A percentile compares a stretch with the other conserved stretches of the same genome.
Conservation (phyloP, 805 yeast species). For the Kazachstania martiniae region DNA sequence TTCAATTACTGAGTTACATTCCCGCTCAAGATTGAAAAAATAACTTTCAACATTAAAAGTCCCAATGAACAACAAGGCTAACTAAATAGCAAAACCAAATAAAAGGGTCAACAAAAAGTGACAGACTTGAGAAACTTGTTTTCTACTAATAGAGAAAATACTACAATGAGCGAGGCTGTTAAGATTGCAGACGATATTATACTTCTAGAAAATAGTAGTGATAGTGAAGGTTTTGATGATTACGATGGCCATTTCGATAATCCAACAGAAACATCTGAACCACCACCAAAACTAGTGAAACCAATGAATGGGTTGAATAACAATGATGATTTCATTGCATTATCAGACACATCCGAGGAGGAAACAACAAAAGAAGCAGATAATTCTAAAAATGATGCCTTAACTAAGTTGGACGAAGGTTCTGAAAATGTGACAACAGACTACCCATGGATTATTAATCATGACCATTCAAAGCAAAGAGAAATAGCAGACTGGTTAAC, state of each 20-base stretch:
- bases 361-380: constrained; percentile 19
- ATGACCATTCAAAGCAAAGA: constrained; percentile 64
- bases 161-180: too few relatives aligned
- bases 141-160: too few relatives aligned
- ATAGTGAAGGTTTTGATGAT: constrained; percentile 17
- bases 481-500: constrained; percentile 84
- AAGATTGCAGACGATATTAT: neutral
- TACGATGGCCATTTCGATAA: constrained; percentile 20
- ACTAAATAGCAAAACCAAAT: too few relatives aligned
- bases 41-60: too few relatives aligned
- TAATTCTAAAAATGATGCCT: constrained; percentile 6
- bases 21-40: too few relatives aligned
- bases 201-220: neutral
- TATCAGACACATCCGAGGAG: constrained; percentile 25
- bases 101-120: too few relatives aligned
- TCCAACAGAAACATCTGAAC: constrained; percentile 10
- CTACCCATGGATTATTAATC: constrained; percentile 68
- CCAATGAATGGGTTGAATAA: constrained; percentile 4
- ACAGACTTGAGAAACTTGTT: too few relatives aligned
- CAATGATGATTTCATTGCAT: constrained; percentile 34
- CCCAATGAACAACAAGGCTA: too few relatives aligned
- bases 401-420: neutral
- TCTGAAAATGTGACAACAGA: constrained; percentile 10
- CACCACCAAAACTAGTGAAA: neutral
- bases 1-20: too few relatives aligned